Percentiles rank a stretch among this genome's conserved stretches.
Conservation (phyloP, 2,329 filamentous ascomycete species). For the Monosporascus sp. region DNA sequence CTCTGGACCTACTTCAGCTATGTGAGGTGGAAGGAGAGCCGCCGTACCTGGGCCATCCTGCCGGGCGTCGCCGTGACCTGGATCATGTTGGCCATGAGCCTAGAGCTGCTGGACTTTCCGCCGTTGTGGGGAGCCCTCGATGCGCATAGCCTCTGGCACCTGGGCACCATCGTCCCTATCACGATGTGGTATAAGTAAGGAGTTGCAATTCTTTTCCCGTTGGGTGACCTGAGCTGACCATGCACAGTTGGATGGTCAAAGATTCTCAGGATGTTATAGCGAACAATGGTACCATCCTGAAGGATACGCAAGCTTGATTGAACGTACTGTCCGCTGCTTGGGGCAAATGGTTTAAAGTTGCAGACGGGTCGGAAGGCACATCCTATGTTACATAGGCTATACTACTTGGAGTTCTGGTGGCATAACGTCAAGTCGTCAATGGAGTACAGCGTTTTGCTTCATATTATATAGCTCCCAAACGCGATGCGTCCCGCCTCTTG, state of each 20-base stretch:
- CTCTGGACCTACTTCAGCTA: slow-evolving; percentile 86
- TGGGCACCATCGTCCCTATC: slow-evolving; percentile 84
- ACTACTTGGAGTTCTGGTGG: neutral
- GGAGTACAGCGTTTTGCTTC: neutral
- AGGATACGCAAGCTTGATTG: slow-evolving; percentile 63
- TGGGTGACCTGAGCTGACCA: slow-evolving; percentile 16
- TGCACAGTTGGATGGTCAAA: slow-evolving; percentile 71
- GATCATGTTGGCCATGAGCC: slow-evolving; percentile 88
- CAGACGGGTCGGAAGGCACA: too few relatives aligned
- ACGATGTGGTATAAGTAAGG: slow-evolving; percentile 93
- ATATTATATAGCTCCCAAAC: slow-evolving; percentile 30
- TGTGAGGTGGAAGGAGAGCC: slow-evolving; percentile 63
- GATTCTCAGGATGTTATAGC: slow-evolving; percentile 81
- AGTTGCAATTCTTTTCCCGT: too few relatives aligned
- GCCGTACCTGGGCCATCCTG: slow-evolving; percentile 77
- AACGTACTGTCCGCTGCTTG: neutral
- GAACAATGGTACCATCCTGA: slow-evolving; percentile 31
- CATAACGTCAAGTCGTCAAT: neutral
- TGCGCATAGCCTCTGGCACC: slow-evolving; percentile 93
- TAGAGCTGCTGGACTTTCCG: slow-evolving; percentile 92
- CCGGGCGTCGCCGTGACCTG: slow-evolving; percentile 87
- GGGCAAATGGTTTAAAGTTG: too few relatives aligned
- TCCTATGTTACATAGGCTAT: too few relatives aligned
- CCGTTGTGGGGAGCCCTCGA: slow-evolving; percentile 78
- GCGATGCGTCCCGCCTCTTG: slow-evolving; percentile 30